Conservation (phyloP, 2,329 filamentous ascomycete genomes). For the Exophiala calicioides region DNA sequence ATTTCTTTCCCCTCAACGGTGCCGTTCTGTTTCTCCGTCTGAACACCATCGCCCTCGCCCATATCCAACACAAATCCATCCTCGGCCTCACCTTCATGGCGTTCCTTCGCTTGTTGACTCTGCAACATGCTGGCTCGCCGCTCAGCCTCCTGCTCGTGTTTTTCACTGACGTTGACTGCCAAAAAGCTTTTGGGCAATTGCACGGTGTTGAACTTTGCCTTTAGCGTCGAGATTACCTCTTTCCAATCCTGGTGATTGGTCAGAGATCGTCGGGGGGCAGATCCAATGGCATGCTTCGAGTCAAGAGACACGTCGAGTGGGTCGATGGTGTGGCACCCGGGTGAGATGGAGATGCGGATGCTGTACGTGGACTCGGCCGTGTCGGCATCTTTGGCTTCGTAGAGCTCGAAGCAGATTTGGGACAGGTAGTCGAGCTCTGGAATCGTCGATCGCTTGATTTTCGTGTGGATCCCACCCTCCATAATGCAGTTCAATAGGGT, state of each 20-base stretch:
- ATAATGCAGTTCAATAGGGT: slow-evolving; percentile 97
- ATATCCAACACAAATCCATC: not conserved
- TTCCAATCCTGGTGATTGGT: slow-evolving; percentile 95
- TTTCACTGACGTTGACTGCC: slow-evolving; percentile 54
- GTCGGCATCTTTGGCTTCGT: slow-evolving; percentile 84
- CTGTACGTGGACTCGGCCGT: slow-evolving; percentile 84
- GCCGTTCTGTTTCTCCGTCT: slow-evolving; percentile 5
- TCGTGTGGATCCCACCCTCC: slow-evolving; percentile 93
- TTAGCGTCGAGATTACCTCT: slow-evolving; percentile 90
- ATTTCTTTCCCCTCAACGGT: too few relatives aligned
- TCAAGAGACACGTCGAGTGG: slow-evolving; percentile 95
- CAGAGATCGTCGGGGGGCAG: slow-evolving; percentile 82
- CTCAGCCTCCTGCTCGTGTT: slow-evolving; percentile 40
- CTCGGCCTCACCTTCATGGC: not conserved
- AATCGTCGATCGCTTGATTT: slow-evolving; percentile 92
- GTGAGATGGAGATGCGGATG: slow-evolving; percentile 93
- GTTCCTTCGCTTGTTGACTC: slow-evolving; percentile 20
- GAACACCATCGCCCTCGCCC: not conserved
- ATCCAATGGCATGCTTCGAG: slow-evolving; percentile 93
- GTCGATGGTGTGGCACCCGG: slow-evolving; percentile 94
- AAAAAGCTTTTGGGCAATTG: slow-evolving; percentile 54
- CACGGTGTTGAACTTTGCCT: slow-evolving; percentile 91
- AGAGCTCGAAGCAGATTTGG: slow-evolving; percentile 97
- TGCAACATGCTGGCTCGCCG: slow-evolving; percentile 24
- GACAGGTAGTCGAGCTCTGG: slow-evolving; percentile 96